Evolutionary conservation across 2,329 filamentous ascomycete species (phyloP), one percentile per base, ranked within the genome.

Genomic region (Pezicula carpinea): DNA sequence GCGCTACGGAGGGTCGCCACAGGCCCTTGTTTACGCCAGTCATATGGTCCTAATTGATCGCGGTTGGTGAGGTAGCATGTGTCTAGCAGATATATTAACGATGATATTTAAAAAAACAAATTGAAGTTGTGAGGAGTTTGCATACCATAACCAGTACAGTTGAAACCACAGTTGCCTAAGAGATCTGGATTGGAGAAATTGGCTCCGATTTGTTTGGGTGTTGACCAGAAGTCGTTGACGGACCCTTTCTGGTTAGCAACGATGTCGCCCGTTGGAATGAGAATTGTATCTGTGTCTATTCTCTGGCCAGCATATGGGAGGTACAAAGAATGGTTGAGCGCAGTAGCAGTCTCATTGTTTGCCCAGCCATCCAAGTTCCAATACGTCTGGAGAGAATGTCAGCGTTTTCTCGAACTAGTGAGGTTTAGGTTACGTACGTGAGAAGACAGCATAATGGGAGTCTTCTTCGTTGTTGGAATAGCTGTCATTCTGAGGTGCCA

Each of bases 321-420:
- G 63, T 83, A 75, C 39, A 91, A 73, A 13, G 82, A 85, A 70
- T 90, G 84, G 69, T 90, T 87, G 45, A 87, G 72, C 13, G 77
- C 76, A 2, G 70, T 72, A 48, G 73, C 71, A 2, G 84, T 87
- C 62, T 85, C 75, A 48, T 84, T 80, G 68, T 90, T 89, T 59
- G 83, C 75, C 59, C 87, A 92, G 29, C 83, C 87, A 59, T 91
- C 87, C 38, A 92, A 72, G 64, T 91, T 91, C 87, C 87, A 92
- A 74, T 92, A 92, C 6, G 79, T 80, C 71, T 87, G 74, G 55
- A 71, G 76, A 14, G 15, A 18, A 47, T 23, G 43, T 49, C 38
- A 43, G 40, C 14, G 17, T 18, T 34, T 35, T n/a, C n/a, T 14
- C 0, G 11, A 7, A 23, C 23, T 13, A 46, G 14, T 10, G 10